Evolutionary conservation across 2,329 filamentous ascomycete genomes (phyloP).

Genomic region (Ophiosphaerella korrae): DNA sequence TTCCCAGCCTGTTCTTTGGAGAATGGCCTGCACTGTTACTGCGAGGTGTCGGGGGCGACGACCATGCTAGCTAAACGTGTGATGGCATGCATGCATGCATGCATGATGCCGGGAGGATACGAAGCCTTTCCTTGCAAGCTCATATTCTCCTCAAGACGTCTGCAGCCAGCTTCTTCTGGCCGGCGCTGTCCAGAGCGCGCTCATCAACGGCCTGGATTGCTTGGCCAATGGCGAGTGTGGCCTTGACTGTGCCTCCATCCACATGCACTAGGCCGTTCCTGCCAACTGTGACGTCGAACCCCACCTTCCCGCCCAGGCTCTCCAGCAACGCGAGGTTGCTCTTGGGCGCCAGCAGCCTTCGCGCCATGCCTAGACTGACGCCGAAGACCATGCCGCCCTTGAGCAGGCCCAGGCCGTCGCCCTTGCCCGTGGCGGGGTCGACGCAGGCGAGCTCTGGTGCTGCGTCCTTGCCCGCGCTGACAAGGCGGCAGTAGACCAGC

Average conservation of each 20-base stretch:
- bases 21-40: too few relatives aligned
- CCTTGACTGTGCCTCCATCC: conserved; percentile 74
- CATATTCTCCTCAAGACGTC: conserved; percentile 65
- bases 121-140: neutral
- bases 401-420: conserved; percentile 84
- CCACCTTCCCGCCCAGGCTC: conserved; percentile 78
- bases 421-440: conserved; percentile 81
- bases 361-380: conserved; percentile 80
- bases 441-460: conserved; percentile 92
- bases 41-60: too few relatives aligned
- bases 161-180: conserved; percentile 72
- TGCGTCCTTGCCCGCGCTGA: conserved; percentile 65
- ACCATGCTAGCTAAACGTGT: too few relatives aligned
- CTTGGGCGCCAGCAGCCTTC: conserved; percentile 70
- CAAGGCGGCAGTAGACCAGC: conserved; percentile 86
- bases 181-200: conserved; percentile 64
- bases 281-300: conserved; percentile 92
- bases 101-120: too few relatives aligned
- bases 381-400: conserved; percentile 85
- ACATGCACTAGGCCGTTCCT: conserved; percentile 94
- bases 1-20: too few relatives aligned
- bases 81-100: too few relatives aligned
- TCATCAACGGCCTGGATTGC: conserved; percentile 81
- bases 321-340: conserved; percentile 74
- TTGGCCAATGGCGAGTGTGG: conserved; percentile 77